Evolutionary conservation across 768 basidiomycete species (phyloP).

Genomic region (Calocera viscosa): DNA sequence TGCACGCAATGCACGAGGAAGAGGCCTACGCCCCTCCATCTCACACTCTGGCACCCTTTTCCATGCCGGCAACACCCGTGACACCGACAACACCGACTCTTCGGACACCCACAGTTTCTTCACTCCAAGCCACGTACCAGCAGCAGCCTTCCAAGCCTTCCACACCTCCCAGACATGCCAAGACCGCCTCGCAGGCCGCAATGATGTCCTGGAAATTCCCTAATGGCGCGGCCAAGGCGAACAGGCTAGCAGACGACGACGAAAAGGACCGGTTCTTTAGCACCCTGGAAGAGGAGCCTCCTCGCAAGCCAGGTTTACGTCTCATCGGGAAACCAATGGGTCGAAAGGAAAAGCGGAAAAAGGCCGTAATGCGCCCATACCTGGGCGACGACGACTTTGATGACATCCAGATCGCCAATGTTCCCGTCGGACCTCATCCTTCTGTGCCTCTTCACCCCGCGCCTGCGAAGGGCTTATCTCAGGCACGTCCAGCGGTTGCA

Average conservation of each 20-base stretch:
- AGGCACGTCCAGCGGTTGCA: neutral
- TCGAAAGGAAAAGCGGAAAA: neutral
- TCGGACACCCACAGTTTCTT: neutral
- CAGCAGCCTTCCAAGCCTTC: neutral
- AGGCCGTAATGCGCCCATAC: neutral
- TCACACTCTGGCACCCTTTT: neutral
- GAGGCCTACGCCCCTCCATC: neutral
- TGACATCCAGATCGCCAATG: neutral
- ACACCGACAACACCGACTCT: neutral
- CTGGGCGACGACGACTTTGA: slow-evolving; percentile 4
- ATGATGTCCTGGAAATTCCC: slow-evolving; percentile 7
- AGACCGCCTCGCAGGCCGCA: neutral
- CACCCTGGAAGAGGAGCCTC: neutral
- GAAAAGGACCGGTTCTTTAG: neutral
- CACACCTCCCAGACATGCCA: neutral
- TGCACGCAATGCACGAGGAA: neutral
- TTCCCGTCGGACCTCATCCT: neutral
- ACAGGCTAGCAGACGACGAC: neutral
- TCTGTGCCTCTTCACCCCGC: neutral
- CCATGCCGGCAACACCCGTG: neutral
- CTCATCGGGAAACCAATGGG: neutral
- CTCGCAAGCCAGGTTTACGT: neutral
- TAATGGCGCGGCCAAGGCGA: neutral
- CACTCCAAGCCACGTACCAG: neutral
- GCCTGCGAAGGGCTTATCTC: neutral